Conservation (phyloP, 75 land plant genomes). For the Pinus tabuliformis region DNA sequence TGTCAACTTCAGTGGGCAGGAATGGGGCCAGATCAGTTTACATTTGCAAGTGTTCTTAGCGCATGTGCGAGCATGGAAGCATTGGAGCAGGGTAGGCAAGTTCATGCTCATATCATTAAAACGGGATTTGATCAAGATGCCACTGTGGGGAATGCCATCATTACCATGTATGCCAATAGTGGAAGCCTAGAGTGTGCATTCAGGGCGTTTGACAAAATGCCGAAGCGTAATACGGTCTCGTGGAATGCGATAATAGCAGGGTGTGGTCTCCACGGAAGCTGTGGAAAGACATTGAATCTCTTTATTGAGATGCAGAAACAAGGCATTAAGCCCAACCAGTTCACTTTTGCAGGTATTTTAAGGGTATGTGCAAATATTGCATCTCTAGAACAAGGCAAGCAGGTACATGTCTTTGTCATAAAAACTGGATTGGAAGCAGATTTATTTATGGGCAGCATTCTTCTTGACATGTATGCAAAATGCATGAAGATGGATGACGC, state of each 20-base stretch:
- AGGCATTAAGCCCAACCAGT: slow-evolving; percentile 39
- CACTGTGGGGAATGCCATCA: slow-evolving; percentile 26
- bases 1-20: slow-evolving; percentile 3
- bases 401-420: slow-evolving; percentile 46
- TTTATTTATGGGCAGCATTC: slow-evolving; percentile 38
- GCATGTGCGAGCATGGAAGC: slow-evolving; percentile 16
- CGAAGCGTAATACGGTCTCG: slow-evolving; percentile 18
- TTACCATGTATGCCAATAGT: slow-evolving; percentile 36
- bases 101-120: slow-evolving; percentile 31
- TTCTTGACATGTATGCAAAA: slow-evolving; percentile 48
- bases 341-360: slow-evolving; percentile 51
- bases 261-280: slow-evolving; percentile 22
- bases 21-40: slow-evolving; percentile 16
- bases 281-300: slow-evolving; percentile 23
- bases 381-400: slow-evolving; percentile 38
- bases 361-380: slow-evolving; percentile 27
- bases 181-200: slow-evolving; percentile 20
- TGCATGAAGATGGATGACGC: slow-evolving; percentile 28
- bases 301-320: slow-evolving; percentile 36
- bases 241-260: slow-evolving; percentile 44
- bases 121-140: slow-evolving; percentile 8
- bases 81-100: slow-evolving; percentile 8
- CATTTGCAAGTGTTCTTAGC: slow-evolving; percentile 19
- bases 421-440: slow-evolving; percentile 33
- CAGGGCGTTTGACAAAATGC: slow-evolving; percentile 27